Conservation (phyloP, 1,139 yeast genomes). For the Debaryomyces coudertii region DNA sequence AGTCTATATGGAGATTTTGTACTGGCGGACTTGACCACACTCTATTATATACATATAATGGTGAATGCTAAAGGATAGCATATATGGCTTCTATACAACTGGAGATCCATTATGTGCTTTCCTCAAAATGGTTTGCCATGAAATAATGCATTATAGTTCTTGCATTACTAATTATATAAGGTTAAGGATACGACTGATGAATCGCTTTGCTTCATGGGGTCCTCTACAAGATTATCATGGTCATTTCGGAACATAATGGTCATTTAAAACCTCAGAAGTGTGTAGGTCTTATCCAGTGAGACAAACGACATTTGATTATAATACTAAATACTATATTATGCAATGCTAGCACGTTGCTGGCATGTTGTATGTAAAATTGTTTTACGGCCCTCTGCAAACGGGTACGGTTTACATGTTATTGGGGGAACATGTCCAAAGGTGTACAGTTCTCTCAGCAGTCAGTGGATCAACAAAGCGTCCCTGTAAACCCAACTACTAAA, state of each 20-base stretch:
- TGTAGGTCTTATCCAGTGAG: constrained; percentile 2
- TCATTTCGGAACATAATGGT: neutral
- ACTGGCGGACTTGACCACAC: neutral
- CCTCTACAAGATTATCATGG: neutral
- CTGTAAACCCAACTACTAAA: neutral
- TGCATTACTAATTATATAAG: neutral
- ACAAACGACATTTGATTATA: neutral
- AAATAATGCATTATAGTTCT: too few species aligned
- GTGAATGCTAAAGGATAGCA: neutral
- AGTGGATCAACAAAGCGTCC: neutral
- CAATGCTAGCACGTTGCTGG: neutral
- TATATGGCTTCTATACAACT: too few species aligned
- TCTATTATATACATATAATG: neutral
- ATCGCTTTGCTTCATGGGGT: neutral
- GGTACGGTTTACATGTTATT: neutral
- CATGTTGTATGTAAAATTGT: too few species aligned
- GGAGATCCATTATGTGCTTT: too few species aligned
- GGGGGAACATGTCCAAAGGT: neutral
- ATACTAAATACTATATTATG: neutral
- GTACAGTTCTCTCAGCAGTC: neutral
- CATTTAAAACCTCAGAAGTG: neutral
- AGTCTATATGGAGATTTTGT: neutral
- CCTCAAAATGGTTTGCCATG: too few species aligned
- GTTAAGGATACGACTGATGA: neutral
- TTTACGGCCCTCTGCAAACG: too few species aligned